Conservation (phyloP, 345 rosid species). For the Eucalyptus tenuipes region DNA sequence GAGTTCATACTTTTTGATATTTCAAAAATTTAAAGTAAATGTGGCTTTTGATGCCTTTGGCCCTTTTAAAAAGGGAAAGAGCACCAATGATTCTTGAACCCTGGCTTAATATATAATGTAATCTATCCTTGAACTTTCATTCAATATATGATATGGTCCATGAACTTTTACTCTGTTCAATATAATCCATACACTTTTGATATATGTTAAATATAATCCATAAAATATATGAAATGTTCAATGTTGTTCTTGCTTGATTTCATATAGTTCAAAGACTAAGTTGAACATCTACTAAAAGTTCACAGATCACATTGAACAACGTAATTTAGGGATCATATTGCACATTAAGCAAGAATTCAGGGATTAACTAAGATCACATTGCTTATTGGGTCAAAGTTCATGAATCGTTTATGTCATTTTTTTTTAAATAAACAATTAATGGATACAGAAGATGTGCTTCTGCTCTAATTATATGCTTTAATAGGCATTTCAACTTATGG, state of each 20-base stretch:
- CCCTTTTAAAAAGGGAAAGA: fast-evolving
- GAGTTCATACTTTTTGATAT: too few species aligned
- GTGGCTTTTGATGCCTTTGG: too few species aligned
- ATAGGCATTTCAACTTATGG: background rate
- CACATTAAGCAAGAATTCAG: fast-evolving
- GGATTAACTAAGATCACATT: too few species aligned
- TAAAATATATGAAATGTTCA: too few species aligned
- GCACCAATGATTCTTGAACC: fast-evolving
- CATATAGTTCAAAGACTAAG: fast-evolving
- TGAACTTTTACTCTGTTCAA: too few species aligned
- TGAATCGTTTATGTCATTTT: fast-evolving
- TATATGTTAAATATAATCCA: too few species aligned
- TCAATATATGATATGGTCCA: fast-evolving
- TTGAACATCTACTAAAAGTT: fast-evolving
- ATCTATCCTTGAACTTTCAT: fast-evolving
- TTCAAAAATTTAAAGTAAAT: too few species aligned
- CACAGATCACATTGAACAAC: fast-evolving
- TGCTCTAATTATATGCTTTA: background rate
- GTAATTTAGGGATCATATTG: fast-evolving
- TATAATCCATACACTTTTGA: fast-evolving
- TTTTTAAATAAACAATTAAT: background rate
- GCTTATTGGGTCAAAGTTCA: fast-evolving
- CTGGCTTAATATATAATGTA: fast-evolving
- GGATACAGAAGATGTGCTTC: background rate
- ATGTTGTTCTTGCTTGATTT: too few species aligned